Evolutionary conservation across 2,329 filamentous ascomycete genomes (phyloP).

Genomic region (Pyrenophora tritici-repentis): DNA sequence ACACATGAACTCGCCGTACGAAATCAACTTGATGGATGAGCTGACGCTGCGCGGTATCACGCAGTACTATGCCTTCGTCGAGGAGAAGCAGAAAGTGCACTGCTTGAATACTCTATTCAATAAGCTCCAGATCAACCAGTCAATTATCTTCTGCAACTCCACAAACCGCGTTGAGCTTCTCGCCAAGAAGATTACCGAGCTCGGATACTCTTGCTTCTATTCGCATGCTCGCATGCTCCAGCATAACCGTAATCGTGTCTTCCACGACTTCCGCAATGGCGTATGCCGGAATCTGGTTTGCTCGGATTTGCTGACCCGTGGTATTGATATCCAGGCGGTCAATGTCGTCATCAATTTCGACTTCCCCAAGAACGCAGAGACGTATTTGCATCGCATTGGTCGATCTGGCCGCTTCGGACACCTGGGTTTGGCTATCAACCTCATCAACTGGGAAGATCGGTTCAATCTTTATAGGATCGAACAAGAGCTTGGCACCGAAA

Average conservation of each 20-base stretch:
- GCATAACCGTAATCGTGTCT: conserved; percentile 94
- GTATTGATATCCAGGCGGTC: conserved; percentile 99
- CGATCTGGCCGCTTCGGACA: conserved; percentile 97
- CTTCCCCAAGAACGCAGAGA: conserved; percentile 99
- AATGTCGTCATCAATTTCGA: conserved; percentile 99
- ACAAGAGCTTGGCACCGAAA: conserved; percentile 94
- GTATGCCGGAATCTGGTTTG: conserved; percentile 98
- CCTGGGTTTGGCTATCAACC: conserved; percentile 94
- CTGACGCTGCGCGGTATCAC: conserved; percentile 97
- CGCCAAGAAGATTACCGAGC: conserved; percentile 98
- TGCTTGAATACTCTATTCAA: conserved; percentile 98
- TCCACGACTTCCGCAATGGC: conserved; percentile 98
- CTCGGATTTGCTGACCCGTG: conserved; percentile 94
- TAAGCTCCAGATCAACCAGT: conserved; percentile 99
- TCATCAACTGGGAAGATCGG: conserved; percentile 99
- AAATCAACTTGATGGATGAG: conserved; percentile 99
- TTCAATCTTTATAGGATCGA: conserved; percentile 99
- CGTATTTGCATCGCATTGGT: conserved; percentile 97
- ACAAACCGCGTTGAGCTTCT: conserved; percentile 97
- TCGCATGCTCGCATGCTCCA: conserved; percentile 98
- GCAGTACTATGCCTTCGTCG: conserved; percentile 98
- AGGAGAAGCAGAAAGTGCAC: conserved; percentile 99
- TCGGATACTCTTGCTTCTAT: conserved; percentile 99
- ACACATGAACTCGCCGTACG: conserved; percentile 94
- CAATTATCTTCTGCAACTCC: conserved; percentile 99